A percentile compares a stretch with the other conserved stretches of the same genome.
Evolutionary conservation across 352 stramenopile genomes (phyloP).

Genomic region (Pythium apleroticum): DNA sequence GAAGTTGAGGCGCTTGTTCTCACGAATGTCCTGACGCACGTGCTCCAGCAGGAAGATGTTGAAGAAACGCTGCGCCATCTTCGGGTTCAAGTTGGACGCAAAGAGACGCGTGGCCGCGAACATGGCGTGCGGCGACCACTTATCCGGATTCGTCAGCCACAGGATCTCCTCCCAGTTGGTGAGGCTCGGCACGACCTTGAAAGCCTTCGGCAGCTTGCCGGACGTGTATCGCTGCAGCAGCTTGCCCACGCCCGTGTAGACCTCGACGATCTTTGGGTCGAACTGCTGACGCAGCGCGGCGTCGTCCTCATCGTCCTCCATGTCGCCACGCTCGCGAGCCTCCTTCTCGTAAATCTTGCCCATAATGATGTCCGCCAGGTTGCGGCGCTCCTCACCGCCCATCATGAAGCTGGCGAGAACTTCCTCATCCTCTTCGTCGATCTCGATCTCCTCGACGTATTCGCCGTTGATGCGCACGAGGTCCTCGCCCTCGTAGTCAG

Average conservation of each 20-base stretch:
- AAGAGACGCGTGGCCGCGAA: slow-evolving; percentile 97
- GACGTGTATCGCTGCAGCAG: slow-evolving; percentile 96
- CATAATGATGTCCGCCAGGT: slow-evolving; percentile 99
- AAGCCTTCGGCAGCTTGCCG: slow-evolving; percentile 99
- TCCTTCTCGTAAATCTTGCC: slow-evolving; percentile 99
- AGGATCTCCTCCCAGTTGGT: slow-evolving; percentile 99
- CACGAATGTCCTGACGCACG: slow-evolving; percentile 96
- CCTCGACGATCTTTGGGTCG: slow-evolving; percentile 96
- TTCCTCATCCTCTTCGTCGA: slow-evolving; percentile 87
- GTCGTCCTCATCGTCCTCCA: slow-evolving; percentile 59
- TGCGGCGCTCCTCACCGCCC: slow-evolving; percentile 81
- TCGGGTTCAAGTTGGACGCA: slow-evolving; percentile 99
- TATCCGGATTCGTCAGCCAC: slow-evolving; percentile 96
- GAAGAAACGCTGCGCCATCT: slow-evolving; percentile 99
- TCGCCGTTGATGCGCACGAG: slow-evolving; percentile 90
- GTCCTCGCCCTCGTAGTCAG: slow-evolving; percentile 86
- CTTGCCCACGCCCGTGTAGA: slow-evolving; percentile 98
- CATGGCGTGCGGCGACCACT: slow-evolving; percentile 99
- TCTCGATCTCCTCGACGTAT: slow-evolving; percentile 90
- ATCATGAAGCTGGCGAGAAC: slow-evolving; percentile 88
- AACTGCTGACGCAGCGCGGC: slow-evolving; percentile 67
- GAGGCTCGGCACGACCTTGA: slow-evolving; percentile 99
- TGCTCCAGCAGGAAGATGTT: slow-evolving; percentile 98
- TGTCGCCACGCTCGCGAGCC: slow-evolving; percentile 77
- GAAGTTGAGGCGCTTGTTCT: slow-evolving; percentile 99